Percentiles rank a stretch among this genome's conserved stretches.
Evolutionary conservation across 805 yeast genomes (phyloP).

Genomic region (Saccharomycopsis olivae): DNA sequence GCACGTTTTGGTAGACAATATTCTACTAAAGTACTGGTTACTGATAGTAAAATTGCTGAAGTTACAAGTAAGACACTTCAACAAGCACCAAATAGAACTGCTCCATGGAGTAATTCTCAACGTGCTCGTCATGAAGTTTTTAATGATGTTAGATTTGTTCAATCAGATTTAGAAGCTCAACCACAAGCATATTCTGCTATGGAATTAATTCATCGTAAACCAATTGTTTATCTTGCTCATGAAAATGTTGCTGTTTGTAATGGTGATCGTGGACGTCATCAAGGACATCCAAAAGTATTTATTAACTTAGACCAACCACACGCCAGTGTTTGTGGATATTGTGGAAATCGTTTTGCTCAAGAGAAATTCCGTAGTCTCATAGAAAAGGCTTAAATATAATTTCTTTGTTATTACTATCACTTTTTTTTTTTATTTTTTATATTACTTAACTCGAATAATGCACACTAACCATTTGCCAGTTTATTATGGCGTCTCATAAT

Average conservation of each 20-base stretch:
- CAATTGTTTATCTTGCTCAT: constrained; percentile 48
- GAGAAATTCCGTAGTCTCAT: constrained; percentile 14
- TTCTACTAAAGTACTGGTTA: not conserved
- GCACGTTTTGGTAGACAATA: too few relatives aligned
- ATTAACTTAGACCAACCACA: constrained; percentile 73
- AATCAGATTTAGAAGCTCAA: constrained; percentile 53
- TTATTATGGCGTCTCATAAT: too few relatives aligned
- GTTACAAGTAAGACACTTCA: constrained; percentile 18
- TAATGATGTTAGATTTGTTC: constrained; percentile 58
- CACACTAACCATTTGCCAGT: too few relatives aligned
- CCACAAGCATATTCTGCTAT: constrained; percentile 81
- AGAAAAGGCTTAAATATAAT: constrained; percentile 3
- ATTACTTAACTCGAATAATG: too few relatives aligned
- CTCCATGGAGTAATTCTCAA: constrained; percentile 67
- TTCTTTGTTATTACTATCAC: too few relatives aligned
- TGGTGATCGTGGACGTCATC: constrained; percentile 61
- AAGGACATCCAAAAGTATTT: constrained; percentile 77
- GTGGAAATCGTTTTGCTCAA: constrained; percentile 49
- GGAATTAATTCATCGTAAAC: constrained; percentile 67
- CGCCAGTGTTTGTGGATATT: constrained; percentile 68
- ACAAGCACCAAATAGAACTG: constrained; percentile 71
- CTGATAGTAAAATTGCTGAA: not conserved
- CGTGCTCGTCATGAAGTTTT: constrained; percentile 45
- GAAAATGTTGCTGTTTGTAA: constrained; percentile 69
- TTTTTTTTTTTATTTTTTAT: too few relatives aligned